Evolutionary conservation across 495 filamentous ascomycete species (phyloP), one percentile per base, ranked within the genome.

Genomic region (Aspergillus egyptiacus): DNA sequence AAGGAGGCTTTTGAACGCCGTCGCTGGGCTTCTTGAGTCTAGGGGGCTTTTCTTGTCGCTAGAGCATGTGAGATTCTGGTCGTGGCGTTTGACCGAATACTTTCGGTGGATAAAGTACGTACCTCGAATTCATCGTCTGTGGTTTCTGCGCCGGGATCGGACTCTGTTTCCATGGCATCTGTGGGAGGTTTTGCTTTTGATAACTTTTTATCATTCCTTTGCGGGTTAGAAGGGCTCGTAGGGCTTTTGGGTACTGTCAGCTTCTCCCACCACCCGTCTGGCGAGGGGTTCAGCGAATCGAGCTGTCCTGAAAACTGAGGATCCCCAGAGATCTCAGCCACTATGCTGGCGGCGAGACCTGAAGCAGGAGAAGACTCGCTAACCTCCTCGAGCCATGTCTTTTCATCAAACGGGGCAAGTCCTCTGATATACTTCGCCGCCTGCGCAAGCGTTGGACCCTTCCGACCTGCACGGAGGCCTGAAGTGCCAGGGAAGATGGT

Each of bases 401-500:
- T 23, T 45, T 75, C 64, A 42, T 77, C 63, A 49, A 79, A 79
- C 11, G 62, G 62, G 7, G 62, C 66, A 33, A 75, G 56, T 2
- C 74, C 75, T 59, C 65, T 75, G 37, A 79, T 65, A 19, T 62
- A 57, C 28, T 64, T 74, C 1, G 62, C 69, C 39, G 67, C 55
- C 10, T 68, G 64, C 4, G 63, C 50, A 39, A 67, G 55, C 10
- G 64, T 60, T 25, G 53, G 62, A 9, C 51, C 65, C 41, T 70
- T 72, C 13, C 60, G 63, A 23, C 57, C 50, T 5, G 51, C 37
- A 6, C 66, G 74, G 17, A 67, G 42, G 8, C 78, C 73, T 3
- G 77, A 71, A 15, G 80, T 75, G 13, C 80, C 75, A 13, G 83
- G 85, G 66, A 95, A 88, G 2, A 90, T 73, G 18, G 78, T 71